Evolutionary conservation across 306 rosid species (phyloP), one percentile per base, ranked within the genome.

Genomic region (barrel medic (Medicago truncatula)): DNA sequence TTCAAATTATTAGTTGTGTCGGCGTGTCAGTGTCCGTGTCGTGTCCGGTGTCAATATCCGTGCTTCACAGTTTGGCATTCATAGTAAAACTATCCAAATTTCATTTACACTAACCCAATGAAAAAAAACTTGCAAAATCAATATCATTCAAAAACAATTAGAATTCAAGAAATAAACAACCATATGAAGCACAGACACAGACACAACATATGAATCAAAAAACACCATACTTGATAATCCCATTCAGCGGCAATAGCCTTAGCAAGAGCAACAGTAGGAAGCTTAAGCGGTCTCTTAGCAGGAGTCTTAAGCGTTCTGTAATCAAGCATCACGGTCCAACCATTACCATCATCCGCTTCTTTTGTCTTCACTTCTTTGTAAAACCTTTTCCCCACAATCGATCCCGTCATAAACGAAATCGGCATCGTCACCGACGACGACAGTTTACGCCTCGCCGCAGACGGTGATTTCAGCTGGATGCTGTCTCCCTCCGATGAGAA

Each of bases 271-370:
- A 82, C 71, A 70, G 92, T 82, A 14, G 96, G 97, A 56, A 95
- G 96, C 88, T 92, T 95, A 38, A 92, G 93, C 0, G 97, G 90
- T 53, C 88, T 92, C 89, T 90, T 95, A 7, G 93, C 83, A 18
- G 98, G 98, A 2, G 97, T 91, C 81, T 91, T 90, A 3, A 95
- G 78, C 1, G 99, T 95, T 82, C 99, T 82, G 44, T 95, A 95
- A 85, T 92, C 99, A 15, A 95, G 96, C 86, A 95, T 88, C 60
- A 95, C 99, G 16, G 87, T 72, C 97, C 97, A 95, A 0, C 99
- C 97, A 76, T 81, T 85, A 9, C 97, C 89, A 17, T 89, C 99
- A 4, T 95, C 97, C 0, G 97, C 90, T 68, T 73, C 85, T 46
- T 92, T 89, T 44, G 89, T 81, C 63, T 81, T 89, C 58, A 85